A percentile compares a stretch with the other conserved stretches of the same genome.
Evolutionary conservation across 176 grass and related monocot genomes (phyloP).

Genomic region (Carex kokanica): DNA sequence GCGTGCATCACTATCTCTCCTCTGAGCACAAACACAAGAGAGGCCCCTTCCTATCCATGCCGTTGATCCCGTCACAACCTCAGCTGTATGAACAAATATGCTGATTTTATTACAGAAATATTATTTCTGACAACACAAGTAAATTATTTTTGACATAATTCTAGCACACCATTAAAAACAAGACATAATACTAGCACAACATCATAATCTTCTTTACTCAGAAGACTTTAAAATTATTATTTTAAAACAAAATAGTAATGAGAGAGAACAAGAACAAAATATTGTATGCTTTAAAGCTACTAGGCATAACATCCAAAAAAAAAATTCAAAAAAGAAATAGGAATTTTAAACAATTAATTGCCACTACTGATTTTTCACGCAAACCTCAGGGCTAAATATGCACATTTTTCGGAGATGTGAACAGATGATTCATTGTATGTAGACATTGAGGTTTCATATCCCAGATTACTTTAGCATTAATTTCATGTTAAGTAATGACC

Average conservation of each 20-base stretch:
- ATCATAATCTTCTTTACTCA: background rate
- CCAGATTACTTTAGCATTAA: background rate
- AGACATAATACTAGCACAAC: background rate
- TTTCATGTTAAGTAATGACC: background rate
- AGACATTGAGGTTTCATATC: background rate
- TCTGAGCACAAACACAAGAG: conserved; percentile 93
- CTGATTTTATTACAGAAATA: background rate
- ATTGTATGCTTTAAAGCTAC: background rate
- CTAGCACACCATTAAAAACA: background rate
- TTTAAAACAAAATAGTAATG: background rate
- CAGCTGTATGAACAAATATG: conserved; percentile 41
- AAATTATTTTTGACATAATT: background rate
- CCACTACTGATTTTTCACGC: background rate
- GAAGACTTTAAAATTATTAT: background rate
- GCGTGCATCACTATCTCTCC: conserved; percentile 75
- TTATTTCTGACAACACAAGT: background rate
- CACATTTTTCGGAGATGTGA: background rate
- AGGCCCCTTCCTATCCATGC: conserved; percentile 97
- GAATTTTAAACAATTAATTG: background rate
- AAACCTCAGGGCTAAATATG: background rate
- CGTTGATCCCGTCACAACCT: conserved; percentile 80
- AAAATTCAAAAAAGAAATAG: background rate
- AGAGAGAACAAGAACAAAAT: background rate
- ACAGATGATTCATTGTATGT: background rate
- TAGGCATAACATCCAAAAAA: background rate